phyloP scores from a whole-genome alignment of 176 grass and related monocot genomes.

The Miscanthus lutarioriparius region DNA sequence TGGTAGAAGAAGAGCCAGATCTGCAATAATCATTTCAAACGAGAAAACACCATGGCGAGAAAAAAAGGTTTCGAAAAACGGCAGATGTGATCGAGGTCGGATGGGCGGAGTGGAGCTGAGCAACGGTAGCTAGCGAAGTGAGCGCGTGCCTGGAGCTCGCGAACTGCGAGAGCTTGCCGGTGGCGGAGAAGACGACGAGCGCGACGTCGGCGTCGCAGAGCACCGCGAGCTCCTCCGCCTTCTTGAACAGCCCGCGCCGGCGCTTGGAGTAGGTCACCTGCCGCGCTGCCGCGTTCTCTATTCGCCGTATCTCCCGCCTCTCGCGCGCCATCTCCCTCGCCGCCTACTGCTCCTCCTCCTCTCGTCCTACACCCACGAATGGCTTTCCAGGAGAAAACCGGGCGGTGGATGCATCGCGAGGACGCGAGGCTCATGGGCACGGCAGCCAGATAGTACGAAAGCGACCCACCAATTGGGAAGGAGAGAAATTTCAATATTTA shows the following conservation, averaged over 20 bases:
- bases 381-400: neutral
- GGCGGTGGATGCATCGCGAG: neutral
- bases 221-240: slow-evolving; percentile 88
- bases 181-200: slow-evolving; percentile 87
- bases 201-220: slow-evolving; percentile 92
- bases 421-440: neutral
- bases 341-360: neutral
- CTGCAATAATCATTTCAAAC: neutral
- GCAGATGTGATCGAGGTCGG: neutral
- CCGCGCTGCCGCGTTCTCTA: slow-evolving; percentile 81
- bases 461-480: slow-evolving; percentile 9
- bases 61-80: neutral
- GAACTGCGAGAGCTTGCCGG: slow-evolving; percentile 93
- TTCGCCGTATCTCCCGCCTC: slow-evolving; percentile 73
- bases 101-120: neutral
- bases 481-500: no score
- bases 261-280: slow-evolving; percentile 97
- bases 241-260: slow-evolving; percentile 87
- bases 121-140: neutral
- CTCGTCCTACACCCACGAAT: neutral
- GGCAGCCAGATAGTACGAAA: neutral
- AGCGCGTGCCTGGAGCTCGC: slow-evolving; percentile 71
- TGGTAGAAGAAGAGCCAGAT: slow-evolving; percentile 11
- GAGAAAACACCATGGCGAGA: neutral
- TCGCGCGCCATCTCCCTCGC: slow-evolving; percentile 65